A percentile compares a stretch with the other conserved stretches of the same genome.
Conservation (phyloP, 139 green algal species). For the Eudorina sp. region DNA sequence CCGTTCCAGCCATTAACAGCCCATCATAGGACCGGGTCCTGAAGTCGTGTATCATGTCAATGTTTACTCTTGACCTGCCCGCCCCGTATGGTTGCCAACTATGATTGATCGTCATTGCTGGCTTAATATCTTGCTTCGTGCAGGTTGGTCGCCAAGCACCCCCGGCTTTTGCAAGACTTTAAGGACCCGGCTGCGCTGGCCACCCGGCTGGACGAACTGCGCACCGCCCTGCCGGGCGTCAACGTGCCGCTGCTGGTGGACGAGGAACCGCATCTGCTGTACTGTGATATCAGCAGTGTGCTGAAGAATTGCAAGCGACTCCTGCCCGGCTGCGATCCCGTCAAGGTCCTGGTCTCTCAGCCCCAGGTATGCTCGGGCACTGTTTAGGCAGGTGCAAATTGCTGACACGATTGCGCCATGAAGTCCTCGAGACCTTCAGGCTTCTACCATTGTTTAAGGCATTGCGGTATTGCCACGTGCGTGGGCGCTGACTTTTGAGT, state of each 20-base stretch:
- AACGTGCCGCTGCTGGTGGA: conserved; percentile 35
- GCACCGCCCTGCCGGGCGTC: background rate
- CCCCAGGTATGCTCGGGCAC: conserved; percentile 38
- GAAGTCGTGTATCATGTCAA: no score
- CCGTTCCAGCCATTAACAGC: no score
- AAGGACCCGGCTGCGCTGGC: background rate
- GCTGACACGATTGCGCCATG: no score
- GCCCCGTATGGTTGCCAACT: no score
- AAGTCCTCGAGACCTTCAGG: no score
- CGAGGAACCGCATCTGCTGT: conserved; percentile 37
- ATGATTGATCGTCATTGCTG: no score
- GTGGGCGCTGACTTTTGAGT: no score
- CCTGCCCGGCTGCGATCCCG: conserved; percentile 20
- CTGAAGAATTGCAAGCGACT: conserved; percentile 27
- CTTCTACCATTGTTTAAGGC: no score
- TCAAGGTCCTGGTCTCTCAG: conserved; percentile 34
- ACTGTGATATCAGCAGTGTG: conserved; percentile 5
- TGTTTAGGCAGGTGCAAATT: no score
- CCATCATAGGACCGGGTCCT: no score
- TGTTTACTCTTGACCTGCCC: no score
- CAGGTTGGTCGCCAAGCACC: conserved; percentile 46
- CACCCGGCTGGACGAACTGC: conserved; percentile 2
- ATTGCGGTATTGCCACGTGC: no score
- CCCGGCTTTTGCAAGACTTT: conserved; percentile 26
- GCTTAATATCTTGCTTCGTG: background rate